A percentile compares a stretch with the other conserved stretches of the same genome.
Evolutionary conservation across 441 rosid species (phyloP).

Genomic region (Eruca vesicaria): DNA sequence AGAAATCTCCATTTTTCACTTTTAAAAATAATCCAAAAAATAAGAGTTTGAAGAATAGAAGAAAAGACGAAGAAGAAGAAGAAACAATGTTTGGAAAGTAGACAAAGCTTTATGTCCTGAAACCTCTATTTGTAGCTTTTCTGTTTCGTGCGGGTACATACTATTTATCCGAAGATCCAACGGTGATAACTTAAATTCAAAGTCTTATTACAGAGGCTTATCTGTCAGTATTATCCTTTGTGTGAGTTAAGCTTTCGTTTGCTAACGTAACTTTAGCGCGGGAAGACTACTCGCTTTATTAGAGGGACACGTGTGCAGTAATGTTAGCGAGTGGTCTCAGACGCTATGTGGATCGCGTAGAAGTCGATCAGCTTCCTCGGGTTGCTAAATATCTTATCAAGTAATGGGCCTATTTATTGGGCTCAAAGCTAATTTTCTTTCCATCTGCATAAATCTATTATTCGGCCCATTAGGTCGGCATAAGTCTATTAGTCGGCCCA

Average conservation of each 20-base stretch:
- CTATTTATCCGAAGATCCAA: not conserved
- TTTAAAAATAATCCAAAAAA: not conserved
- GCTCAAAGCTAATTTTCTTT: too few species aligned
- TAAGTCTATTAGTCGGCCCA: not conserved
- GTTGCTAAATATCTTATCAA: slow-evolving; percentile 14
- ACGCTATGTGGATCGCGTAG: slow-evolving; percentile 8
- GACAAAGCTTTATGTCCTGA: not conserved
- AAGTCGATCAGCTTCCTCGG: slow-evolving; percentile 5
- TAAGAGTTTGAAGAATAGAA: not conserved
- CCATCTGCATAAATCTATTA: not conserved
- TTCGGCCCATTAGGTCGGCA: not conserved
- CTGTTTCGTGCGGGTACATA: not conserved
- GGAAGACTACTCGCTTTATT: not conserved
- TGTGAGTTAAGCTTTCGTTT: not conserved
- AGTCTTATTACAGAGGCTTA: slow-evolving; percentile 17
- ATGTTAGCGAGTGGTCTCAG: not conserved
- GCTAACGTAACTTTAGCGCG: not conserved
- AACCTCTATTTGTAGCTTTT: not conserved
- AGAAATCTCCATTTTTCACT: slow-evolving; percentile 33
- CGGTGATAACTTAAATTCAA: slow-evolving; percentile 1
- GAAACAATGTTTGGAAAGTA: not conserved
- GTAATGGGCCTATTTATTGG: slow-evolving; percentile 13
- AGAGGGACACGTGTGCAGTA: not conserved
- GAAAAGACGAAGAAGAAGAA: slow-evolving; percentile 1
- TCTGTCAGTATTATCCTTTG: slow-evolving; percentile 9